These are phyloP conservation scores for Thalassiosira mediterranea DNA, from an alignment of 352 stramenopile species.

Conservation along the genomic window DNA sequence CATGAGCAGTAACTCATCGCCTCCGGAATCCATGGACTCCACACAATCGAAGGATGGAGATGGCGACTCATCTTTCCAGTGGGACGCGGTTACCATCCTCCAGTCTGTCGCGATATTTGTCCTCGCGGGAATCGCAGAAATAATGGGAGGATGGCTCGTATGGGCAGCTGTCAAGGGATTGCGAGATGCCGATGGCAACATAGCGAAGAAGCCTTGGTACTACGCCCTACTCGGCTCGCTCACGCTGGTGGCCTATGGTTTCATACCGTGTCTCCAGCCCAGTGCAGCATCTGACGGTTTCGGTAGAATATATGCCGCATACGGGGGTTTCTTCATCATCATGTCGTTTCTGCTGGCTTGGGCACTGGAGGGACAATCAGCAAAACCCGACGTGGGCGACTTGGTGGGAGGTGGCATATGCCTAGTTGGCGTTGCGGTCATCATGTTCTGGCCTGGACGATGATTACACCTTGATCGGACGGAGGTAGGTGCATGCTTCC, in stretches of 20 bases:
- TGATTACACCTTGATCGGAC: constrained; percentile 22
- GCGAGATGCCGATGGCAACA: constrained; percentile 21
- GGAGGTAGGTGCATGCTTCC: too few relatives aligned
- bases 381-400: constrained; percentile 80
- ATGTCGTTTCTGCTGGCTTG: constrained; percentile 83
- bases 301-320: constrained; percentile 84
- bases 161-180: constrained; percentile 67
- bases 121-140: constrained; percentile 78
- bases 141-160: constrained; percentile 82
- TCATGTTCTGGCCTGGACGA: constrained; percentile 82
- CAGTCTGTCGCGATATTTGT: constrained; percentile 78
- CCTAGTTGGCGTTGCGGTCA: constrained; percentile 75
- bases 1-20: too few relatives aligned
- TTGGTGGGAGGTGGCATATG: constrained; percentile 75
- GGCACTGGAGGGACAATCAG: constrained; percentile 72
- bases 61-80: constrained; percentile 70
- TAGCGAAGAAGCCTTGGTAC: constrained; percentile 72
- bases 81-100: constrained; percentile 61
- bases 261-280: constrained; percentile 78
- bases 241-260: constrained; percentile 77
- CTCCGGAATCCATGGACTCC: neutral
- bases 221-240: constrained; percentile 72
- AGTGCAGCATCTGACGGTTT: constrained; percentile 68
- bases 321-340: constrained; percentile 86
- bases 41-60: neutral